Evolutionary conservation across 2,329 filamentous ascomycete species (phyloP), one percentile per base, ranked within the genome.

Genomic region (Stachybotrys chlorohalonatus): DNA sequence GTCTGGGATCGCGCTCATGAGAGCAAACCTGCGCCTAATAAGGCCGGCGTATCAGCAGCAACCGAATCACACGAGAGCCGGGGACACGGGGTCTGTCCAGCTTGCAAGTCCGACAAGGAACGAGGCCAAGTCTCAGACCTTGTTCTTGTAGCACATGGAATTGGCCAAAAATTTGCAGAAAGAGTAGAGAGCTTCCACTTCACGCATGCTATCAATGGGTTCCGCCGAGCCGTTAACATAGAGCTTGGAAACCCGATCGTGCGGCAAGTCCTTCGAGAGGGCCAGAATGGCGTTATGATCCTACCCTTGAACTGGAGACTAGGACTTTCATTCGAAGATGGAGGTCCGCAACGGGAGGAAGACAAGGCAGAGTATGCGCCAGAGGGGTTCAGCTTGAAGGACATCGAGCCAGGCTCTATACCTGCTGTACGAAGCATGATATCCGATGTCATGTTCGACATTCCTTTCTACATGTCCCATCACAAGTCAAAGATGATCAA

Each of bases 391-490:
- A 68, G 72, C 0, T 76, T 99, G 13, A 88, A 92, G 62, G 92
- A 97, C 62, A 96, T 99, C 60, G 96, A 95, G 6, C 92, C 91
- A 1, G 82, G 86, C 47, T 94, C 90, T 0, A 89, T 99, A 32
- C 92, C 93, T 0, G 91, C 90, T 1, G 87, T 99, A n/a, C 86
- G 94, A 49, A 90, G 88, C 65, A 84, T 99, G 66, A 95, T 99
- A 57, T 95, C 89, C 47, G 94, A 99, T 68, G 90, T 99, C 62
- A 96, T 99, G 90, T 86, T 97, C 52, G 94, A 99, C 67, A 93
- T 99, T 52, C 94, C 94, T 0, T 97, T 96, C 67, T 99, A 97
- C 72, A 86, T 99, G 73, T 97, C 93, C 0, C 89, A 95, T 56
- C 93, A 97, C 71, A 96, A 97, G 64, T 83, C 86, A 5, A 96